phyloP scores from a whole-genome alignment of 352 stramenopile genomes.

The Globisporangium paddicum region DNA sequence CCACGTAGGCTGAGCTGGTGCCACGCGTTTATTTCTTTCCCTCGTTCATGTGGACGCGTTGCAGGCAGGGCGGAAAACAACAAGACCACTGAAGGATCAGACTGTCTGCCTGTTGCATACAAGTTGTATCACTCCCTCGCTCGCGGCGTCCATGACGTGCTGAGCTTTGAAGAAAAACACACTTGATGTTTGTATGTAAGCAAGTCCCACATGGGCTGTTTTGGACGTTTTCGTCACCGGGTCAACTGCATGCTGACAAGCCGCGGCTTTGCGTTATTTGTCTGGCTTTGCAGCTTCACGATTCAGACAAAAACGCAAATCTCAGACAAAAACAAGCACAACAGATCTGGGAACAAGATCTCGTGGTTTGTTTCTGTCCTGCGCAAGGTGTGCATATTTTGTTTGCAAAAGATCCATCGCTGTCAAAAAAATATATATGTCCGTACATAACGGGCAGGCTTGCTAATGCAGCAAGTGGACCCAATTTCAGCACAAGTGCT shows the following conservation, averaged over 20 bases:
- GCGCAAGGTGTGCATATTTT: neutral
- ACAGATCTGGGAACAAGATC: neutral
- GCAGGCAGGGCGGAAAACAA: neutral
- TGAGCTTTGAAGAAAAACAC: too few species aligned
- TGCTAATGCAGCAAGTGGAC: neutral
- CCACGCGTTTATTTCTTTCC: neutral
- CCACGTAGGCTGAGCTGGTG: neutral
- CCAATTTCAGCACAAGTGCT: neutral
- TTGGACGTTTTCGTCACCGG: conserved; percentile 1
- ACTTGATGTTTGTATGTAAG: neutral
- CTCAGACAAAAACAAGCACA: neutral
- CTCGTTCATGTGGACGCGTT: neutral
- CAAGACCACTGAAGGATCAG: neutral
- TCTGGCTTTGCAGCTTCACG: neutral
- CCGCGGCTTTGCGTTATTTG: neutral
- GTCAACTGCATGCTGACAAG: neutral
- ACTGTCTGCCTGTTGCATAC: neutral
- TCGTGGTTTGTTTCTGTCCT: neutral
- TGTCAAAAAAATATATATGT: neutral
- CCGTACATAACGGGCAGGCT: too few species aligned
- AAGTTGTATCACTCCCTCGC: neutral
- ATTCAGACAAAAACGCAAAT: neutral
- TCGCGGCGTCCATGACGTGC: too few species aligned
- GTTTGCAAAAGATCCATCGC: neutral
- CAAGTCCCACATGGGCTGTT: neutral